Evolutionary conservation across 225 moss, liverwort and hornwort genomes (phyloP).

Genomic region (Marchantia polymorpha): DNA sequence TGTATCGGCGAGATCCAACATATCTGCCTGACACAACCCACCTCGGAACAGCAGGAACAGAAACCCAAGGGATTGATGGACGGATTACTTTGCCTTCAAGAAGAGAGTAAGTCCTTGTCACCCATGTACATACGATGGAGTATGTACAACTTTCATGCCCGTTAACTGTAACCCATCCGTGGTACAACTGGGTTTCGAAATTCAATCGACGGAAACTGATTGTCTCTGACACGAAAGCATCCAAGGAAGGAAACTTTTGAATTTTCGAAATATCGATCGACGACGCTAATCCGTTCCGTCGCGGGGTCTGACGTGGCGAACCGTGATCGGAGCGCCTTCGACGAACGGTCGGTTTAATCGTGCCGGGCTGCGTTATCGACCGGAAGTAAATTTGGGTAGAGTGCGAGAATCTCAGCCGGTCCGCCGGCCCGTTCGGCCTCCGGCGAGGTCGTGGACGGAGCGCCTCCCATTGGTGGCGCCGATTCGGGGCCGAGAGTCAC

Average conservation of each 20-base stretch:
- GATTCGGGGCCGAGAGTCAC: neutral
- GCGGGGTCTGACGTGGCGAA: neutral
- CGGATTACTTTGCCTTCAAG: neutral
- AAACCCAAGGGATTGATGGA: neutral
- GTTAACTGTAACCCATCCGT: neutral
- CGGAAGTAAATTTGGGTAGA: neutral
- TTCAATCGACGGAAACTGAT: constrained; percentile 6
- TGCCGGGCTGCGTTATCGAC: neutral
- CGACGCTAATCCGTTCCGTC: neutral
- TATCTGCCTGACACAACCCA: neutral
- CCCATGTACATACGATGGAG: neutral
- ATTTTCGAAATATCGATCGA: constrained; percentile 2
- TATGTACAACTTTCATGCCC: neutral
- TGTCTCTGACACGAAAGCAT: constrained; percentile 1
- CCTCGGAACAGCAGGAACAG: neutral
- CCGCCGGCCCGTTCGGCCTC: neutral
- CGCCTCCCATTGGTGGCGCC: neutral
- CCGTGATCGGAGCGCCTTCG: neutral
- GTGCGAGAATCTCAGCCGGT: neutral
- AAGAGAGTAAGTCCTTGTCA: neutral
- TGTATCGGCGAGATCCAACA: neutral
- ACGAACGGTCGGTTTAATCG: neutral
- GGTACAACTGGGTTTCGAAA: neutral
- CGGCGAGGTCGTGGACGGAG: neutral
- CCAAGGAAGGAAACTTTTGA: neutral